Evolutionary conservation across 202 grass and related monocot genomes (phyloP), one percentile per base, ranked within the genome.

Genomic region (Schoenoplectus triqueter): DNA sequence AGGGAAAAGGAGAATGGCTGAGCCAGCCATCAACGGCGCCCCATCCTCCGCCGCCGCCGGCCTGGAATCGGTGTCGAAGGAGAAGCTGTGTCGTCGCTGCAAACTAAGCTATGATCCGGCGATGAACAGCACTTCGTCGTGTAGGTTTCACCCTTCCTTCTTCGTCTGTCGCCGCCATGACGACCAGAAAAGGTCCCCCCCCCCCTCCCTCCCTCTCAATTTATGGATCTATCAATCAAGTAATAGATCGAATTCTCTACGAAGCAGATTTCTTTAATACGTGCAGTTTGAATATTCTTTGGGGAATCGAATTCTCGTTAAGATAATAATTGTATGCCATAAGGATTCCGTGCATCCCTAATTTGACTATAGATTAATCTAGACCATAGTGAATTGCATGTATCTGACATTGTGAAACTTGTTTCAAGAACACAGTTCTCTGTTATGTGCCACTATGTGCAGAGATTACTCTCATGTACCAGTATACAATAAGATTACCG

Each of bases 161-260:
- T 92, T 88, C 59, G 86, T 94, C 44, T 92, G 87, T 90, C 92
- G 92, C 60, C 87, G 85, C 60, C 92, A 94, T 74, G 89, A 94
- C 82, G 92, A 91, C 85, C 92, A 94, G 83, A 94, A 94, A 85
- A 89, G 91, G 91, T 89, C 19, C 41, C 69, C 19, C 64, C 47
- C 40, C 62, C 15, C 6, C 17, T 21, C 14, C 0, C 68, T 7
- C 67, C 56, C 17, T 19, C 59, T 62, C 59, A 18, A n/a, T 59
- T 15, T 11, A 59, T 14, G 2, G 56, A 59, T 59, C 5, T 10
- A 71, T 71, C 6, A 44, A 14, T 69, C 5, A 46, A 46, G 6
- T 49, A 50, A 19, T 51, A 3, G n/a, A 19, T 73, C n/a, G n/a
- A 73, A 73, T 69, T 31, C 31, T 31, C 31, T 31, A 31, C 31